Evolutionary conservation across 345 rosid species (phyloP).

Genomic region (Eucalyptus curtisii): DNA sequence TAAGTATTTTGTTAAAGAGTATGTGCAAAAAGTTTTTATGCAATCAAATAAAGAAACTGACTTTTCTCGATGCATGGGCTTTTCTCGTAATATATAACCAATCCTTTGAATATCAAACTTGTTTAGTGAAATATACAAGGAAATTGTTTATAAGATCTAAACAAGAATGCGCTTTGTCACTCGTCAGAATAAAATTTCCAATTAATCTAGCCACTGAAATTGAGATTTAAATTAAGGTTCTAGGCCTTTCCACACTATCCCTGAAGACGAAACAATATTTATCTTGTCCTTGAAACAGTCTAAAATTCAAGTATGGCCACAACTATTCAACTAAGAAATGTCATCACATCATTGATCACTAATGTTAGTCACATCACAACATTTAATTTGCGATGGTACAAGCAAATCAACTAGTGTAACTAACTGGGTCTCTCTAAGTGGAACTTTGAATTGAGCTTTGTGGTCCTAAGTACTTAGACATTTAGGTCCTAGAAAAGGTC

Average conservation of each 20-base stretch:
- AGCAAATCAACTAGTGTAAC: background rate
- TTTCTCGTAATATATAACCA: background rate
- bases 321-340: background rate
- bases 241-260: background rate
- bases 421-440: accelerated
- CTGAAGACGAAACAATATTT: too few species aligned
- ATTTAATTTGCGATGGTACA: background rate
- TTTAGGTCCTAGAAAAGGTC: background rate
- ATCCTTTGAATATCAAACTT: background rate
- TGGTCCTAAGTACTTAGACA: background rate
- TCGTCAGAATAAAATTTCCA: background rate
- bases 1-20: background rate
- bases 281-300: background rate
- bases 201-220: background rate
- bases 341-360: background rate
- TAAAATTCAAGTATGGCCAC: background rate
- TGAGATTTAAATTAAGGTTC: background rate
- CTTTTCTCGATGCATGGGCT: background rate
- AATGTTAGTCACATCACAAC: background rate
- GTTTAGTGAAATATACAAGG: background rate
- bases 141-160: background rate
- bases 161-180: background rate
- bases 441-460: background rate
- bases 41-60: background rate
- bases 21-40: background rate